These are phyloP conservation scores for Carex arenaria DNA, from an alignment of 202 grass and related monocot genomes.

Conservation along the genomic window DNA sequence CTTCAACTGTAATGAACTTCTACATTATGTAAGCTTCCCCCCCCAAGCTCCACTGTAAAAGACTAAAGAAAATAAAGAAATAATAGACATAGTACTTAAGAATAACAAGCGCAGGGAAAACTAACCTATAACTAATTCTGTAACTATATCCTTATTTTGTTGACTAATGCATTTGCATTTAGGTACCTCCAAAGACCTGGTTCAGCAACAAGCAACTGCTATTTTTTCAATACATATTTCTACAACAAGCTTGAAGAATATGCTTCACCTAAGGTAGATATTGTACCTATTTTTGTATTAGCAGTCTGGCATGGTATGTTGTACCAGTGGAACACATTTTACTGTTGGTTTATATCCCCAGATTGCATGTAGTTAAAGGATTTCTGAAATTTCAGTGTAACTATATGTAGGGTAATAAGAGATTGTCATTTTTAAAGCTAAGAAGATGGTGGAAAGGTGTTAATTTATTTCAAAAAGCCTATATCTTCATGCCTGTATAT, in stretches of 20 bases:
- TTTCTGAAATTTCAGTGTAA: constrained; percentile 16
- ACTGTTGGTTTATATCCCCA: not conserved
- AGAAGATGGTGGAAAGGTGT: constrained; percentile 97
- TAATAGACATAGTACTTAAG: not conserved
- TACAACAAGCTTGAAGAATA: constrained; percentile 83
- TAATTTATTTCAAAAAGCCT: constrained; percentile 75
- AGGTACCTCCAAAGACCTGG: constrained; percentile 63
- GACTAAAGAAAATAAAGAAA: not conserved
- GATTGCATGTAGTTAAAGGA: not conserved
- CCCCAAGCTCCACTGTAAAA: not conserved
- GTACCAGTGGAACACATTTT: not conserved
- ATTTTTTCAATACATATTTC: constrained; percentile 97
- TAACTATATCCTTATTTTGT: constrained; percentile 15
- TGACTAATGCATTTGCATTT: constrained; percentile 21
- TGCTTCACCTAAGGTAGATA: constrained; percentile 51
- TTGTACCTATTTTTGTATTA: constrained; percentile 26
- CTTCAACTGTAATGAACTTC: constrained; percentile 97
- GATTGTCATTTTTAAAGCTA: constrained; percentile 59
- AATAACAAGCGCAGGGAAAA: not conserved
- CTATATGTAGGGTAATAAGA: constrained; percentile 50
- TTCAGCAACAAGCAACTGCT: constrained; percentile 46
- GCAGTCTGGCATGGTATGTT: constrained; percentile 1
- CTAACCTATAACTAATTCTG: not conserved
- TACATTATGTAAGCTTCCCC: constrained; percentile 67
- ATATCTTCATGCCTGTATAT: constrained; percentile 81